Conservation (phyloP, 177 flowering plant genomes). For the Viscum album region DNA sequence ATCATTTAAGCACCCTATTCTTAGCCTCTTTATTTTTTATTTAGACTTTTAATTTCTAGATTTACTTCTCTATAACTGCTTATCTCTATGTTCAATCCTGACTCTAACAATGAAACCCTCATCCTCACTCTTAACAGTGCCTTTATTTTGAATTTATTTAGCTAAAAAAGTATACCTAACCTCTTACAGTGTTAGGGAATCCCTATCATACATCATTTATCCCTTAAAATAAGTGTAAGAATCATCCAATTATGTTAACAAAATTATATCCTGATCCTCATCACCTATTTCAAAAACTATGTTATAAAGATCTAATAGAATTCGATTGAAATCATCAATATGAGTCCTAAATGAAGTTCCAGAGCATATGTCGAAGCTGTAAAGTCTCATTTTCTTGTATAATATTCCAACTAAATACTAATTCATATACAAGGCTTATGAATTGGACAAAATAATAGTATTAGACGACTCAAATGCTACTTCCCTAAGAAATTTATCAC, state of each 20-base stretch:
- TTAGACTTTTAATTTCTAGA: background rate
- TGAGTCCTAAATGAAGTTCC: no score
- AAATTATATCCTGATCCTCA: background rate
- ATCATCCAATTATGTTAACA: background rate
- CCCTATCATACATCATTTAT: background rate
- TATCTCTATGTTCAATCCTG: no score
- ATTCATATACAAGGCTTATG: no score
- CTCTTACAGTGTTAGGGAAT: background rate
- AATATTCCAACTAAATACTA: no score
- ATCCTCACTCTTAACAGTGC: background rate
- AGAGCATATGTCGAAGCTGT: no score
- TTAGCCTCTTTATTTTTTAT: background rate
- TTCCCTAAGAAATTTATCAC: no score
- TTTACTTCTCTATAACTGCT: background rate
- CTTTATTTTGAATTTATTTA: background rate
- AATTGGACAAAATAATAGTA: no score
- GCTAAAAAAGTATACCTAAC: background rate
- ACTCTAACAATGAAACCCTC: background rate
- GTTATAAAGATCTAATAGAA: background rate
- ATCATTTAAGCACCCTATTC: background rate
- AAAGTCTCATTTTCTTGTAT: no score
- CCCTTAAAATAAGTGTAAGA: background rate
- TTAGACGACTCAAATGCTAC: no score
- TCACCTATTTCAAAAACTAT: background rate
- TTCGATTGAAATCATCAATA: background rate